A percentile compares a stretch with the other conserved stretches of the same genome.
phyloP scores from a whole-genome alignment of 139 green algal genomes.

The Gonium pectorale region DNA sequence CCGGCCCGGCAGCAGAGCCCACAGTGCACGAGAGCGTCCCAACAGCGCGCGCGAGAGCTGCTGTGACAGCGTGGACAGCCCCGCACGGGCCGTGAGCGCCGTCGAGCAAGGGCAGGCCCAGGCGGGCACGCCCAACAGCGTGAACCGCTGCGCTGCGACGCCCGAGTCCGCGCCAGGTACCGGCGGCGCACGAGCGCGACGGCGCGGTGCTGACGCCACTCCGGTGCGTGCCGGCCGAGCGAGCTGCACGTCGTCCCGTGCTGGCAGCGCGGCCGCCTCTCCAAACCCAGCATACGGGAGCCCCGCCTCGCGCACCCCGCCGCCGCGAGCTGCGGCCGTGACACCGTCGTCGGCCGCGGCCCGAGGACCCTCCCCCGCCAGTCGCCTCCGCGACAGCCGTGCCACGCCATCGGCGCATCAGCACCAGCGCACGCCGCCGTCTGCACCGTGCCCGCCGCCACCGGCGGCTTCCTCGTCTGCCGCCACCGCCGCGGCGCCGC shows the following conservation, averaged over 20 bases:
- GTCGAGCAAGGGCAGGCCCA: too few species aligned
- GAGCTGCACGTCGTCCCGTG: too few species aligned
- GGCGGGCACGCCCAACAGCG: background rate
- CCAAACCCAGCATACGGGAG: too few species aligned
- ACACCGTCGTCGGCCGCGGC: background rate
- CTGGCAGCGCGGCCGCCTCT: too few species aligned
- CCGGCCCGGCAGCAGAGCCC: background rate
- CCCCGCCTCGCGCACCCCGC: too few species aligned
- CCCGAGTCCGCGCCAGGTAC: background rate
- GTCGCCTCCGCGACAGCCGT: background rate
- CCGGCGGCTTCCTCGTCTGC: background rate
- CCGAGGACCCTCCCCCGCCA: background rate
- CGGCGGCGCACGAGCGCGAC: too few species aligned
- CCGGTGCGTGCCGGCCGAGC: too few species aligned
- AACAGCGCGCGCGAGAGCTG: background rate
- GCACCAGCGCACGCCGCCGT: background rate
- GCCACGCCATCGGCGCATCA: background rate
- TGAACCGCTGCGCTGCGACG: background rate
- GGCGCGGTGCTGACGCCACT: too few species aligned
- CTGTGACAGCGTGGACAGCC: background rate
- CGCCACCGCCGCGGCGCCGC: background rate
- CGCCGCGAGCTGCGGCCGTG: too few species aligned
- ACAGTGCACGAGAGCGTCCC: background rate
- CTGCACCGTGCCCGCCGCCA: background rate
- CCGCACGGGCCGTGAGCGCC: too few species aligned